Evolutionary conservation across 305 asterid genomes (phyloP), one percentile per base, ranked within the genome.

Genomic region (Plantago coronopus): DNA sequence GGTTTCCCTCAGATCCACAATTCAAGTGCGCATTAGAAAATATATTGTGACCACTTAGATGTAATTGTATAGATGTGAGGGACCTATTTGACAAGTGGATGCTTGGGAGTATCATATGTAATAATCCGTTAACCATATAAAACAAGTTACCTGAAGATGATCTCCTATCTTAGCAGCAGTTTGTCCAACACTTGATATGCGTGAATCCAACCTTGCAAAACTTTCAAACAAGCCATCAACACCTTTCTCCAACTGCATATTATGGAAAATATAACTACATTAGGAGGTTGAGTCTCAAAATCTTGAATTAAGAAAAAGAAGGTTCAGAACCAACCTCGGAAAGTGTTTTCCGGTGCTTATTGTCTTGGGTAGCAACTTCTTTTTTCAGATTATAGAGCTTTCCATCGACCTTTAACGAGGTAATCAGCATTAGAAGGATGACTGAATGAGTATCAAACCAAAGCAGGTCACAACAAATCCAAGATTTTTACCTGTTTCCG

Each of bases 161-260:
- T 93, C 99, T 29, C 97, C 99, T 17, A 93, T 93, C 84, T 93
- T 93, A 54, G 99, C 97, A 64, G 99, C 97, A 62, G 99, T 93
- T 81, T 93, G 99, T 27, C 99, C 99, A 71, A 93, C 97, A 74
- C 96, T 89, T 40, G 97, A 93, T 77, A 89, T 93, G 34, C 99
- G 99, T 34, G 95, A 80, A 82, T 93, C 99, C 76, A 93, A 73
- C 79, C 97, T 79, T 44, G 97, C 89, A 53, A 93, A 93, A 80
- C 97, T 93, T 68, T 71, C 84, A 78, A 89, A 89, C 79, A 93
- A 82, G 77, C 95, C 96, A 71, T 93, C 99, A 62, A 89, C 99
- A 61, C 99, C 97, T 82, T 87, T 85, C 71, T 89, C 99, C 73
- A 93, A 83, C 97, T 85, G 87, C 76, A 74, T 54, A 71, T 55